Evolutionary conservation across 495 filamentous ascomycete species (phyloP).

Genomic region (Penicillium verhagenii): DNA sequence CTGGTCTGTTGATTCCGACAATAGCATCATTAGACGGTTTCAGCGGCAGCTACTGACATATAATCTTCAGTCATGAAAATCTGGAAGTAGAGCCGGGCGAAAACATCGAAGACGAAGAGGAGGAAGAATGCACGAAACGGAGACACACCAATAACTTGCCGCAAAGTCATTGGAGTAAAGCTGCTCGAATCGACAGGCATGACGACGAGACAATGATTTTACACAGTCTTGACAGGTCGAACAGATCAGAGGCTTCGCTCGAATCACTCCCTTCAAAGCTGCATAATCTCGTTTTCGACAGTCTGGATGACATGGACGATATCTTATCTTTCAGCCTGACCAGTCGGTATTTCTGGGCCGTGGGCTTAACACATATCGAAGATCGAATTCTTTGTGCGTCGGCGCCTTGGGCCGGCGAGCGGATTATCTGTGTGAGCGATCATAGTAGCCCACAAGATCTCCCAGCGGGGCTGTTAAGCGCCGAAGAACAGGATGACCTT

Average conservation of each 20-base stretch:
- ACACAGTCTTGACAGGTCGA: neutral
- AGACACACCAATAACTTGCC: constrained; percentile 1
- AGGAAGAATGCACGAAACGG: constrained; percentile 9
- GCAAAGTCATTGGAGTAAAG: constrained; percentile 12
- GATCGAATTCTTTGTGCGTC: constrained; percentile 10
- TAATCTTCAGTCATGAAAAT: neutral
- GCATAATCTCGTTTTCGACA: constrained; percentile 14
- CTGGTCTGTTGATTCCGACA: constrained; percentile 6
- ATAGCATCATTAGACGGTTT: neutral
- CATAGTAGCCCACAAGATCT: constrained; percentile 6
- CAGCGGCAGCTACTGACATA: neutral
- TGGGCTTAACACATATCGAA: constrained; percentile 15
- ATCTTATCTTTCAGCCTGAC: constrained; percentile 12
- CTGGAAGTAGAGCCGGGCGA: constrained; percentile 12
- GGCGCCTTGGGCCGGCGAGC: constrained; percentile 19
- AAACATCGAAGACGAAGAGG: constrained; percentile 19
- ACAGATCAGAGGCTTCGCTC: neutral
- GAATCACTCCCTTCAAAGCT: constrained; percentile 8
- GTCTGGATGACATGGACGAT: constrained; percentile 14
- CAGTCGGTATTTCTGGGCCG: constrained; percentile 20
- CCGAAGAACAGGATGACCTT: constrained; percentile 1
- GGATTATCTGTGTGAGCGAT: constrained; percentile 14
- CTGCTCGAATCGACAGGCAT: constrained; percentile 12
- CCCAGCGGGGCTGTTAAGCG: constrained; percentile 2
- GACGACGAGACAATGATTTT: neutral